Evolutionary conservation across 805 yeast genomes (phyloP).

Genomic region (Lipomyces mesembrius): DNA sequence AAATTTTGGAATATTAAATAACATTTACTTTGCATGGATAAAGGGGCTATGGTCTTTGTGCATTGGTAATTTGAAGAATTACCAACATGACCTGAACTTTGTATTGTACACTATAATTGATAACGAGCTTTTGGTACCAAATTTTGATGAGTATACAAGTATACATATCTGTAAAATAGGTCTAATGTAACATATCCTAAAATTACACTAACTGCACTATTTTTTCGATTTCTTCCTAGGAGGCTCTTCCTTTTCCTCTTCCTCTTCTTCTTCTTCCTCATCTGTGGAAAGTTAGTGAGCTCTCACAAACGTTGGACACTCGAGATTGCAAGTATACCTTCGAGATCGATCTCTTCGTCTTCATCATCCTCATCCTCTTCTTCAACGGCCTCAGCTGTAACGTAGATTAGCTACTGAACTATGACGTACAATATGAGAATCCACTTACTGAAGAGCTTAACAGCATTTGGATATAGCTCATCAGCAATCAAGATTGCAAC

Average conservation of each 20-base stretch:
- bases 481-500: constrained; percentile 73
- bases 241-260: constrained; percentile 35
- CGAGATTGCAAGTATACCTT: constrained; percentile 13
- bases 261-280: constrained; percentile 37
- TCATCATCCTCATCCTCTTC: constrained; percentile 42
- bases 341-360: constrained; percentile 50
- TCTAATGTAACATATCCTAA: constrained; percentile 4
- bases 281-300: constrained; percentile 19
- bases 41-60: not conserved
- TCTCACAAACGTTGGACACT: not conserved
- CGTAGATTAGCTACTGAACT: constrained; percentile 5
- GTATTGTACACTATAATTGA: constrained; percentile 2
- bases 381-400: constrained; percentile 35
- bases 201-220: not conserved
- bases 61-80: not conserved
- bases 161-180: not conserved
- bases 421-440: not conserved
- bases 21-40: not conserved
- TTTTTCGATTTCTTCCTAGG: constrained; percentile 29
- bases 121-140: not conserved
- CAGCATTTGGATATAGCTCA: constrained; percentile 83
- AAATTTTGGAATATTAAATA: not conserved
- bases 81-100: not conserved
- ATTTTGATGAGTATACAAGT: not conserved
- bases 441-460: constrained; percentile 71